phyloP scores from a whole-genome alignment of 768 basidiomycete genomes.

The Mycena crocata region DNA sequence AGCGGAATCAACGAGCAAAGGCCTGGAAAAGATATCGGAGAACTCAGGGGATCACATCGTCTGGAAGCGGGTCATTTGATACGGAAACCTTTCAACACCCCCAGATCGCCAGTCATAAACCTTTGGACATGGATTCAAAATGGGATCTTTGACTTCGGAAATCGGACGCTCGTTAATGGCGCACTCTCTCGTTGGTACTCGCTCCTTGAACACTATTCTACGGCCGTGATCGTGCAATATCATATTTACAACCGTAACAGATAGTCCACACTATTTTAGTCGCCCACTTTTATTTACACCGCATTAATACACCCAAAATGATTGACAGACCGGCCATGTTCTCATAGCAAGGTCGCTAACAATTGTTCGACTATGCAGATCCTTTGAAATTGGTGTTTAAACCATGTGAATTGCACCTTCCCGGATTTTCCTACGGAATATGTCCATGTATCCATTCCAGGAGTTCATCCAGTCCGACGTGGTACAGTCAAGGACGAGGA shows the following conservation, averaged over 20 bases:
- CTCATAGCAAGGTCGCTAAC: too few species aligned
- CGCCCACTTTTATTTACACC: too few species aligned
- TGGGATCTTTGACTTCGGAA: slow-evolving; percentile 13
- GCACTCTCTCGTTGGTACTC: too few species aligned
- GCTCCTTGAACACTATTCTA: too few species aligned
- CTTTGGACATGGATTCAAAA: slow-evolving; percentile 19
- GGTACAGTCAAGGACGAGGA: slow-evolving; percentile 3
- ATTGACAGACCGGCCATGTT: too few species aligned
- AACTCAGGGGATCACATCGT: slow-evolving; percentile 14
- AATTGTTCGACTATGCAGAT: too few species aligned
- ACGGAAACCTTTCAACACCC: slow-evolving; percentile 32
- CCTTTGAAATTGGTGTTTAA: background rate
- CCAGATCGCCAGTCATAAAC: slow-evolving; percentile 28
- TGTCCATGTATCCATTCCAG: background rate
- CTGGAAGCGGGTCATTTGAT: slow-evolving; percentile 15
- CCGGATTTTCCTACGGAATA: background rate
- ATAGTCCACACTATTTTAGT: too few species aligned
- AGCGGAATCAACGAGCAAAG: slow-evolving; percentile 11
- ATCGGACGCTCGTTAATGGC: too few species aligned
- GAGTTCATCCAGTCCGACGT: background rate
- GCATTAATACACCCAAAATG: too few species aligned
- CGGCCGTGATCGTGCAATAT: too few species aligned
- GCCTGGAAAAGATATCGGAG: slow-evolving; percentile 17
- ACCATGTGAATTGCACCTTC: background rate
- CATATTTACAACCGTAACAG: too few species aligned